Conservation (phyloP, 208 protist species). For the Trichomonas tenax region DNA sequence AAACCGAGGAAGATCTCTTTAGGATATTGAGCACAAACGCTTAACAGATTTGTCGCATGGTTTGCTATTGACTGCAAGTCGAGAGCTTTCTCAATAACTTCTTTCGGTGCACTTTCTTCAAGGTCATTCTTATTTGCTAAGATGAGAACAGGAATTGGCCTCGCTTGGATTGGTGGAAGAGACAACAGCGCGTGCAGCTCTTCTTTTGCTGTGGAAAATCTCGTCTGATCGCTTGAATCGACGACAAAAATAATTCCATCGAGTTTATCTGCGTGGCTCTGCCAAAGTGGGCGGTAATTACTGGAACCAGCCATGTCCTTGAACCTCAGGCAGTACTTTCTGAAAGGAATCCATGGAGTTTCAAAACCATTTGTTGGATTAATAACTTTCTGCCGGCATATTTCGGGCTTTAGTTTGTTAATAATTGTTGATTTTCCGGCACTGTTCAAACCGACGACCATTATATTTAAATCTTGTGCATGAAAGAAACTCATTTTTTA, state of each 20-base stretch:
- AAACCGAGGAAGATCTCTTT: neutral
- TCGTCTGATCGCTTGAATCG: neutral
- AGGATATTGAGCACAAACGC: neutral
- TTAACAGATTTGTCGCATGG: neutral
- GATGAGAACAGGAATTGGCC: neutral
- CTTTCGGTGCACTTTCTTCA: neutral
- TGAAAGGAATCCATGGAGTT: neutral
- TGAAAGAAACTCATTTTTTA: no score
- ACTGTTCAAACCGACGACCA: neutral
- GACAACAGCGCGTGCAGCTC: neutral
- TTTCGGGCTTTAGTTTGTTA: neutral
- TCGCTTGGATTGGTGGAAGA: neutral
- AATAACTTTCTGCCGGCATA: neutral
- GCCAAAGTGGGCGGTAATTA: neutral
- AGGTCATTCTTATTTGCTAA: constrained; percentile 8
- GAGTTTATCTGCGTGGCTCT: neutral
- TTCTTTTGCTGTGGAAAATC: neutral
- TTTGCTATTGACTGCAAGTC: neutral
- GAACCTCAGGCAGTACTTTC: neutral
- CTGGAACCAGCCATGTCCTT: neutral
- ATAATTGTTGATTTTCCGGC: constrained; percentile 3
- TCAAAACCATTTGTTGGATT: neutral
- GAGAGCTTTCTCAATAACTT: neutral
- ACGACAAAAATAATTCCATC: constrained; percentile 16
- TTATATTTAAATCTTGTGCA: neutral